Base-by-base conservation (phyloP, 441 rosid genomes). In the Heliophila coronopifolia region DNA sequence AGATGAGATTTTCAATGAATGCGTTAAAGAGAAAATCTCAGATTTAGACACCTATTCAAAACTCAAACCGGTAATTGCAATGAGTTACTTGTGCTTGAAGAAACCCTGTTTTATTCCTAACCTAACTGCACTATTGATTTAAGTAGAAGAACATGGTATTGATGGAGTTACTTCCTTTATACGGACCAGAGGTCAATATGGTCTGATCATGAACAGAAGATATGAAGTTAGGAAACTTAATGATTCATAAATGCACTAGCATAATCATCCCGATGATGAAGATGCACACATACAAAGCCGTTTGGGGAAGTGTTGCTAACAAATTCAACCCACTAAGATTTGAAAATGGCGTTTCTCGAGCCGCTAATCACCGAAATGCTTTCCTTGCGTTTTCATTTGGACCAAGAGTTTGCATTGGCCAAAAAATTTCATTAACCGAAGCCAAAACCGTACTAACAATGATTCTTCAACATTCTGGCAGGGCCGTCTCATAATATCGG, bases 221-320 rank as follows among this genome's bases (percentile, higher is more conserved):
- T 35, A 54, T 59, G 47, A 63, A 68, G 33, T 2, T 75, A 17
- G 81, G 81, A 10, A 16, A 65, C 40, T 13, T 78, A 28, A 52
- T 31, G 33, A 67, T 86, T n/a, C 82, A 83, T 2, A 78, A 71
- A 17, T 69, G 67, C 3, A 60, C 72, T 8, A 22, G 22, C 1
- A 0, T 78, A 17, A 6, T 61, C n/a, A 39, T 82, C 6, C 80
- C 71, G 0, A 1, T 69, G 0, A 14, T 63, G 16, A 61, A 60
- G 37, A 83, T 80, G 43, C 84, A 78, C 18, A 64, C 62, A 20
- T 66, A 69, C 59, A 73, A 70, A 22, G 56, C 67, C 27, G 26
- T 69, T 7, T 76, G 86, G 91, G 90, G 94, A 50, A 49, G 65
- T 6, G 87, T 76, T 46, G 75, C 73, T 0, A 49, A 73, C 9